phyloP scores from a whole-genome alignment of 1,284 basidiomycete genomes.

The Athelia psychrophila region DNA sequence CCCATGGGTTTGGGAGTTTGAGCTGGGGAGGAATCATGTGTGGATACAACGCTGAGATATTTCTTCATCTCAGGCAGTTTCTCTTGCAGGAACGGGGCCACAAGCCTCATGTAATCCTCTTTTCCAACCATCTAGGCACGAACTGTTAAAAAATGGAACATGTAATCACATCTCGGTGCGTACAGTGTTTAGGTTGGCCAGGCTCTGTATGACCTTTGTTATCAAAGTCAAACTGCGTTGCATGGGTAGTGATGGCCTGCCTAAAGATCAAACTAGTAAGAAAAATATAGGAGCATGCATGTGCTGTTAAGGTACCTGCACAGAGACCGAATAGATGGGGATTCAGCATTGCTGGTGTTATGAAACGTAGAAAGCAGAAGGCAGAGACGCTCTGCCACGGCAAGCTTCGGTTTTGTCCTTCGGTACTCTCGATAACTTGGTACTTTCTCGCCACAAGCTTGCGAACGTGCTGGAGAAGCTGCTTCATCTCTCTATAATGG shows the following conservation, averaged over 20 bases:
- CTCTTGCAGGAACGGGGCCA: constrained; percentile 62
- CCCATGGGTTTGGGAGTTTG: constrained; percentile 42
- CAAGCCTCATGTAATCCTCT: constrained; percentile 70
- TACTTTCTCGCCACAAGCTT: constrained; percentile 67
- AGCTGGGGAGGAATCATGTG: constrained; percentile 21
- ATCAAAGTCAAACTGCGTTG: constrained; percentile 75
- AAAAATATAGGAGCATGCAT: background rate
- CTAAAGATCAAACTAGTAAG: constrained; percentile 31
- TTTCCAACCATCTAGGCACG: constrained; percentile 53
- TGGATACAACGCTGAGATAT: constrained; percentile 70
- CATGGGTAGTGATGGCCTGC: constrained; percentile 60
- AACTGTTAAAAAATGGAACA: constrained; percentile 3
- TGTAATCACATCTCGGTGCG: constrained; percentile 20
- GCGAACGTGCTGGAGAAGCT: constrained; percentile 69
- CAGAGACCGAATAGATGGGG: constrained; percentile 76
- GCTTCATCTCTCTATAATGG: constrained; percentile 65
- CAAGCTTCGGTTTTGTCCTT: constrained; percentile 49
- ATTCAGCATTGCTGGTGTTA: constrained; percentile 77
- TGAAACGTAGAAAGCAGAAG: constrained; percentile 82
- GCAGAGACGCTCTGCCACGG: constrained; percentile 82
- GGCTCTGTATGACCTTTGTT: constrained; percentile 76
- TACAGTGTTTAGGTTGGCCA: constrained; percentile 76
- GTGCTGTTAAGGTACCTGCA: constrained; percentile 45
- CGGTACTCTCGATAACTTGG: constrained; percentile 31
- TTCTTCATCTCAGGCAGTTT: constrained; percentile 68